phyloP scores from a whole-genome alignment of 106 monocot genomes.

The Platanthera guangdongensis region DNA sequence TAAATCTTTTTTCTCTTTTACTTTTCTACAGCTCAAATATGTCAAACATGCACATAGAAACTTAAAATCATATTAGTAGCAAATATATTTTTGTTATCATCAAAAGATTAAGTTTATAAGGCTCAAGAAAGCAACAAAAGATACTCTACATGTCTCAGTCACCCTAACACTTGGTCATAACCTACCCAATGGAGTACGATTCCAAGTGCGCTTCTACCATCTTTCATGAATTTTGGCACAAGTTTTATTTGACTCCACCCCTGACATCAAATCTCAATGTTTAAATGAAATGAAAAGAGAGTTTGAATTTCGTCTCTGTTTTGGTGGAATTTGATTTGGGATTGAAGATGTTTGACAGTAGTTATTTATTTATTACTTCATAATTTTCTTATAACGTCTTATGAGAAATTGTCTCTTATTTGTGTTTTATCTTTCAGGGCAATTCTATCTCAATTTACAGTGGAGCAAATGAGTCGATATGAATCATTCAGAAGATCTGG shows the following conservation, averaged over 20 bases:
- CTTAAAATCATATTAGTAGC: too few species aligned
- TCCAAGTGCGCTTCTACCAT: too few species aligned
- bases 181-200: too few species aligned
- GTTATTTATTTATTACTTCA: background rate
- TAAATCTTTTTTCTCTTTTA: too few species aligned
- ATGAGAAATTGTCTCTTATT: background rate
- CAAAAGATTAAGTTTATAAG: too few species aligned
- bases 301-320: background rate
- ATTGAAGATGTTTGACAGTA: background rate
- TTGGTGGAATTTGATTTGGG: background rate
- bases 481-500: slow-evolving; percentile 97
- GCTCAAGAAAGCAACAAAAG: too few species aligned
- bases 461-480: slow-evolving; percentile 92
- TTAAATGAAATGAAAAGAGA: background rate
- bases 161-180: too few species aligned
- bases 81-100: too few species aligned
- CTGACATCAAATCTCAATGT: background rate
- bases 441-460: slow-evolving; percentile 73
- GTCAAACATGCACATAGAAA: too few species aligned
- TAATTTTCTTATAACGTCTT: background rate
- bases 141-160: too few species aligned
- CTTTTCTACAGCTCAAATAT: too few species aligned
- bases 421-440: slow-evolving; percentile 29
- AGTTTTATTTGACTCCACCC: background rate
- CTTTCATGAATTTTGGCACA: background rate